Conservation (phyloP, 805 yeast species). For the Saccharomycopsis sp. region DNA sequence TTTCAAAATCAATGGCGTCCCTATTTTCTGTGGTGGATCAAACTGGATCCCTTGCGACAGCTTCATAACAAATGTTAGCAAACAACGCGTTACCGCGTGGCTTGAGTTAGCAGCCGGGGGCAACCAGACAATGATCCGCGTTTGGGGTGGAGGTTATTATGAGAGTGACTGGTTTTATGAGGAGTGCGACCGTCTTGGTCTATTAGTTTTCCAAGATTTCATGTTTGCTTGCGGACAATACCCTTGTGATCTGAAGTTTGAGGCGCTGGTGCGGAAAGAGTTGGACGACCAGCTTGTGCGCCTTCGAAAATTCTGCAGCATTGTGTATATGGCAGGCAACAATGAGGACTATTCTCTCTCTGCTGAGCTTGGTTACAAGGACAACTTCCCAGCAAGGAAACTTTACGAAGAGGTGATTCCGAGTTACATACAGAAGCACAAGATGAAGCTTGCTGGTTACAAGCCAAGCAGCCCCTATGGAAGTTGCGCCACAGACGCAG, state of each 20-base stretch:
- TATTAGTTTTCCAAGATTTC: slow-evolving; percentile 48
- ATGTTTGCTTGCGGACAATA: slow-evolving; percentile 52
- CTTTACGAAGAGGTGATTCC: slow-evolving; percentile 36
- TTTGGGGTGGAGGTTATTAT: slow-evolving; percentile 44
- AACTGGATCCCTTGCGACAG: slow-evolving; percentile 45
- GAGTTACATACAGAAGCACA: slow-evolving; percentile 24
- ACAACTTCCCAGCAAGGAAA: slow-evolving; percentile 36
- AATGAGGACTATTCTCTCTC: slow-evolving; percentile 42
- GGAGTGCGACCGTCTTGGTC: slow-evolving; percentile 30
- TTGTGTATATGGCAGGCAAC: slow-evolving; percentile 32
- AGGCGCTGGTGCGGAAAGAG: slow-evolving; percentile 31
- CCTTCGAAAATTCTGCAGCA: slow-evolving; percentile 33
- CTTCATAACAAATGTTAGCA: slow-evolving; percentile 28
- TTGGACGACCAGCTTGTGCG: slow-evolving; percentile 33
- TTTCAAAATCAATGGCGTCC: slow-evolving; percentile 33
- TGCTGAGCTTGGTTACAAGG: slow-evolving; percentile 28
- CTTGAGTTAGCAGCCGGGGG: slow-evolving; percentile 31
- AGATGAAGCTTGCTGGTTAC: slow-evolving; percentile 27
- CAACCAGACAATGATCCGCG: slow-evolving; percentile 37
- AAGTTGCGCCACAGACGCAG: slow-evolving; percentile 27
- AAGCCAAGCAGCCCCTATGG: slow-evolving; percentile 40
- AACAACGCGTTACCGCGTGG: slow-evolving; percentile 32
- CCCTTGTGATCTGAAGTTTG: slow-evolving; percentile 34
- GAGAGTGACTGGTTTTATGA: slow-evolving; percentile 36
- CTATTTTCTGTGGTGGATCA: slow-evolving; percentile 34